phyloP scores from a whole-genome alignment of 352 stramenopile genomes.

The Pythium dissotocum region DNA sequence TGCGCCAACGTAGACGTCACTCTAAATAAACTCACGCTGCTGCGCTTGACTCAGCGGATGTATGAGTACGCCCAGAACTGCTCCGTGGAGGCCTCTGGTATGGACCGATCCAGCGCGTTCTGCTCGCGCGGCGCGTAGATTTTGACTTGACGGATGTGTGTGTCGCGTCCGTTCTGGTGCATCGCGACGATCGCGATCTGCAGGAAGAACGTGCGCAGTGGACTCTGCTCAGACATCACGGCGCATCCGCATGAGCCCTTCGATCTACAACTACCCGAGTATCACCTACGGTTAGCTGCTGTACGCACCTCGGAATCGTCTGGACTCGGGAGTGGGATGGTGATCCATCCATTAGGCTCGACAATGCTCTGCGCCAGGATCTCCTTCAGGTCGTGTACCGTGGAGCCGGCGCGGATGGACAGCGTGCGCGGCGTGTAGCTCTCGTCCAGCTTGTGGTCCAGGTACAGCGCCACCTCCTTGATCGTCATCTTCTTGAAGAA shows the following conservation, averaged over 20 bases:
- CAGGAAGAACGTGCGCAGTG: slow-evolving; percentile 93
- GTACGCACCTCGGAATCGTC: slow-evolving; percentile 46
- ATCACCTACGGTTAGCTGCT: no score
- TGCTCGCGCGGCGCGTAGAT: slow-evolving; percentile 83
- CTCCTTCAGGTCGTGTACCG: slow-evolving; percentile 95
- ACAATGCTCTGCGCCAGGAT: slow-evolving; percentile 90
- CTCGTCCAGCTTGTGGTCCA: slow-evolving; percentile 98
- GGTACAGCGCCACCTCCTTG: slow-evolving; percentile 94
- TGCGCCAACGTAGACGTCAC: no score
- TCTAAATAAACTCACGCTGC: no score
- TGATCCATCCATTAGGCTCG: slow-evolving; percentile 94
- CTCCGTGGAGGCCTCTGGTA: slow-evolving; percentile 59
- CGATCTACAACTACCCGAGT: no score
- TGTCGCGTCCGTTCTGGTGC: slow-evolving; percentile 98
- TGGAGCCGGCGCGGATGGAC: slow-evolving; percentile 91
- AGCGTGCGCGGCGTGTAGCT: slow-evolving; percentile 98
- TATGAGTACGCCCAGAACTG: slow-evolving; percentile 70
- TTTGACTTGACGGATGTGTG: slow-evolving; percentile 94
- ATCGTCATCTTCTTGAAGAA: slow-evolving; percentile 95
- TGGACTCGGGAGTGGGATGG: slow-evolving; percentile 77
- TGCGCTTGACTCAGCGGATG: slow-evolving; percentile 37
- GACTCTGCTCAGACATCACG: slow-evolving; percentile 26
- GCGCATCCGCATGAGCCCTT: background rate
- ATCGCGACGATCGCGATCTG: slow-evolving; percentile 96
- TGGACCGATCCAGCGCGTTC: slow-evolving; percentile 48